Base-by-base conservation (phyloP, 345 rosid species). In the Eucalyptus fibrosa region DNA sequence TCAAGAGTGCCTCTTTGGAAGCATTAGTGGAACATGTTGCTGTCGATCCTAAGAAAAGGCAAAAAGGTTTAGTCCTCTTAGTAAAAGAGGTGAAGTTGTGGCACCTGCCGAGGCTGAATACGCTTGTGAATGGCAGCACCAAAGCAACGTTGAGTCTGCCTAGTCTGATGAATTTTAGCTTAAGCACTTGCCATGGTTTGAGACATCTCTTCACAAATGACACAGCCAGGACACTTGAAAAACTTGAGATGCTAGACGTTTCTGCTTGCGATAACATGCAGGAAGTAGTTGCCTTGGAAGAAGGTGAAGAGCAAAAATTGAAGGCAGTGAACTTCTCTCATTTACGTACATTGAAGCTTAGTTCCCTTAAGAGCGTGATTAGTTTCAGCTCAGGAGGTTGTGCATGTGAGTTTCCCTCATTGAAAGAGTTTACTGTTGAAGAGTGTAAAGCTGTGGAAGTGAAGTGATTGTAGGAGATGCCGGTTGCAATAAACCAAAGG, bases 401-500 rank as follows among this genome's bases (percentile, higher is more conserved):
- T 21, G 1, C 16, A 18, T 49, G 0, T 67, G 53, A 65, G 21
- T 32, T 88, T 88, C 89, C 85, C 1, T 0, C 80, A 0, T 67
- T 67, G 23, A 67, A 32, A 67, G 23, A 67, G 12, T 16, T 67
- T 4, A 17, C 1, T 17, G 0, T 32, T 4, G 42, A 32, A 32
- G 23, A 32, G 0, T 67, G 80, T 8, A 67, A 62, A 62, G 72
- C 34, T 14, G 34, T 7, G 72, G 4, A 14, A 0, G 34, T 62
- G 4, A 14, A 0, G 34, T 62, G 34, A 62, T 62, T 62, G 18
- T 62, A 30, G 72, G 72, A 30, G 18, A 13, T 62, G 9, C 0
- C 34, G 0, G 9, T 13, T 0, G 15, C 0, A 26, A 24, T 0
- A 60, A 26, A 60, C 0, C 0, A 12, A 14, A 30, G 3, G 69